Base-by-base conservation (phyloP, 1,284 basidiomycete genomes). In the Cryptococcus sp. region DNA sequence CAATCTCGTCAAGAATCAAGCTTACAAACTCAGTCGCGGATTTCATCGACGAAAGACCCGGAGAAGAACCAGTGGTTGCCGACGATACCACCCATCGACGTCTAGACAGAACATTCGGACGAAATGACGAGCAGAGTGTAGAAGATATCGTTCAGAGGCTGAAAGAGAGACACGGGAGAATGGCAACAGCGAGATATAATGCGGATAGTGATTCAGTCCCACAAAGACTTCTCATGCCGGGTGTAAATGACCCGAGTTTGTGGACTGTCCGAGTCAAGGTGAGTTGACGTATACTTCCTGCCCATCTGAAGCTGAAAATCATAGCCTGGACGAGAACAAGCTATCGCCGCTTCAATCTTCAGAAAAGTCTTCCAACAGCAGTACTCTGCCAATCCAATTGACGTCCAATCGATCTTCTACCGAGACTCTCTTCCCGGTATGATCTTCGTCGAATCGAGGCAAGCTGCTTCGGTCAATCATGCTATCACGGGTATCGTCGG, bases 191-290 rank as follows among this genome's bases (percentile, higher is more conserved):
- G 49, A 84, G 84, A 50, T 94, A 90, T 71, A 87, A 88, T 32
- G 89, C 89, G 32, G 90, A 93, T 73, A 87, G 90, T 84, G 95
- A 93, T 70, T 88, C 91, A 65, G 86, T 98, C 36, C 95, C 96
- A 0, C 93, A 98, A 71, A 84, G 92, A n/a, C 78, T 97, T 48
- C 81, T 96, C 45, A 98, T 98, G 94, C 95, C 95, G 37, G 90
- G 88, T 13, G 92, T 97, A 5, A 88, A 96, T 58, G 95, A 98
- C 73, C 90, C 95, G 5, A 94, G 86, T 70, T 79, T 99, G 63
- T 99, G 93, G 92, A 92, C 94, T 77, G 86, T 98, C 52, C 83
- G 89, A 64, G 92, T 95, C 66, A 93, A 93, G 83, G 90, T 89
- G 67, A 56, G 81, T 74, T n/a, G n/a, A 7, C 5, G 3, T 49